These are phyloP conservation scores for Lichtheimia hyalospora DNA, from an alignment of 371 early-diverging fungal genomes.

Conservation along the genomic window DNA sequence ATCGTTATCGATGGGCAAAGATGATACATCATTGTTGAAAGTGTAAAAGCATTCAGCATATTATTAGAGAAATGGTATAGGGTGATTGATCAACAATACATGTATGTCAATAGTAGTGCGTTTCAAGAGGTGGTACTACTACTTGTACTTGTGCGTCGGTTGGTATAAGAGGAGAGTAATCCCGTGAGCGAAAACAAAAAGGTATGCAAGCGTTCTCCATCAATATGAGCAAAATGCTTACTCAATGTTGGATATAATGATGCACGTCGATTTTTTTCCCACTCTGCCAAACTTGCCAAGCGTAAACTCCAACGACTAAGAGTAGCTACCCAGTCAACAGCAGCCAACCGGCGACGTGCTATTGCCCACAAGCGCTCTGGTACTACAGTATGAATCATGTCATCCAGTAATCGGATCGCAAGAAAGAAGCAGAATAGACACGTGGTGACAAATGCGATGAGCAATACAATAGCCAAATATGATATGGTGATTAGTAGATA, in stretches of 20 bases:
- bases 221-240: constrained; percentile 12
- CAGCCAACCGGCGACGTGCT: constrained; percentile 10
- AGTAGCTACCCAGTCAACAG: constrained; percentile 27
- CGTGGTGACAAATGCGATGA: constrained; percentile 7
- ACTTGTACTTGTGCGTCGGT: no score
- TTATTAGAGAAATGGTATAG: no score
- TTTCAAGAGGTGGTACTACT: no score
- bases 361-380: constrained; percentile 24
- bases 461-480: constrained; percentile 1
- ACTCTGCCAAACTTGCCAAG: constrained; percentile 36
- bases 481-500: constrained; percentile 3
- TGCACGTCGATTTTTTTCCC: constrained; percentile 35
- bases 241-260: constrained; percentile 22
- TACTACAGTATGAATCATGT: constrained; percentile 20
- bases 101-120: no score
- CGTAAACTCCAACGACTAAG: constrained; percentile 23
- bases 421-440: constrained; percentile 29
- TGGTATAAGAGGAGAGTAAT: background rate
- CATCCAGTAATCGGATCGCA: constrained; percentile 28
- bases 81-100: no score
- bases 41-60: no score
- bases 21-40: no score
- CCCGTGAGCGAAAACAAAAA: constrained; percentile 10
- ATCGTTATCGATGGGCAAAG: no score
- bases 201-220: constrained; percentile 11